A percentile compares a stretch with the other conserved stretches of the same genome.
Evolutionary conservation across 257 asterid genomes (phyloP).

Genomic region (Handroanthus guayacan): DNA sequence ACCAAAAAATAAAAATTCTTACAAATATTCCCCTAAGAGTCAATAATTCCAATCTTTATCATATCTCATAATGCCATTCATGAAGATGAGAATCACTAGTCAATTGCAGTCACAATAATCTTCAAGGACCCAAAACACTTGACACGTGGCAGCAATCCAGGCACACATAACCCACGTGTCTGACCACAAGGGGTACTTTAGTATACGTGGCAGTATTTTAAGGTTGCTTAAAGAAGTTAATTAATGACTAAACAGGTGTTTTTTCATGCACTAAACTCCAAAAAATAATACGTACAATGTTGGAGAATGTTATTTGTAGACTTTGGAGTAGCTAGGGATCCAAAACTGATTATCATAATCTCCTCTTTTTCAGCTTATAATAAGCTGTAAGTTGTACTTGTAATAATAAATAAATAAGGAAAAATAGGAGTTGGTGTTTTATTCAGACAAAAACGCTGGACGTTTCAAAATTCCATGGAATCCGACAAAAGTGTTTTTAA

Average conservation of each 20-base stretch:
- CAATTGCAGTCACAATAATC: constrained; percentile 25
- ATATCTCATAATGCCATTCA: neutral
- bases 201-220: constrained; percentile 28
- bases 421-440: neutral
- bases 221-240: constrained; percentile 30
- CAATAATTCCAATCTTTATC: neutral
- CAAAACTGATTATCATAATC: constrained; percentile 23
- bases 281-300: constrained; percentile 25
- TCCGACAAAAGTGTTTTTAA: constrained; percentile 42
- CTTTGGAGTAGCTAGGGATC: neutral
- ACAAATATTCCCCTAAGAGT: too few relatives aligned
- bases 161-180: constrained; percentile 29
- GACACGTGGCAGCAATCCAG: constrained; percentile 33
- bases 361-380: constrained; percentile 28
- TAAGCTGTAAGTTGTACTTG: neutral
- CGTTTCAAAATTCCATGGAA: constrained; percentile 42
- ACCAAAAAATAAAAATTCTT: too few relatives aligned
- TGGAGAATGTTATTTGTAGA: constrained; percentile 22
- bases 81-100: neutral
- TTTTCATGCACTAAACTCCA: constrained; percentile 46
- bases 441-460: constrained; percentile 22
- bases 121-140: neutral
- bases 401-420: neutral
- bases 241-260: constrained; percentile 36
- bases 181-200: neutral